Base-by-base conservation (phyloP, 2,329 filamentous ascomycete genomes). In the Alternaria atra region DNA sequence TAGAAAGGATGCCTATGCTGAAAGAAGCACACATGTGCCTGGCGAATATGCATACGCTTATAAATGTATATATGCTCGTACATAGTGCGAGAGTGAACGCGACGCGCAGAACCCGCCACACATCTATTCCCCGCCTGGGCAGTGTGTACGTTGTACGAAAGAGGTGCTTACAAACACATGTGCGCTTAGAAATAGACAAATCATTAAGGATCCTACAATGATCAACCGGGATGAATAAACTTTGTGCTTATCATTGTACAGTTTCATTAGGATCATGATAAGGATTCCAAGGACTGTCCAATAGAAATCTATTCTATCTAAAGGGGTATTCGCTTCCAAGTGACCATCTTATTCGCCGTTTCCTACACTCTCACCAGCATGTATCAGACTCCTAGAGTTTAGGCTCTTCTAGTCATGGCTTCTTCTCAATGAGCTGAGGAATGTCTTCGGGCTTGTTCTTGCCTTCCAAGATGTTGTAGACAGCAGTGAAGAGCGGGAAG, bases 401-500 rank as follows among this genome's bases (percentile, higher is more conserved):
- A 15, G 46, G 30, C 37, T 27, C 52, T 20, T 35, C 15, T n/a
- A 23, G 37, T 40, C 50, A 63, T 56, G 71, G 35, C 66, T 75
- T 77, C n/a, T 72, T 70, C 71, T 81, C 80, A 55, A 82, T 79
- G 50, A 95, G 83, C 58, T 84, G 83, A 25, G 93, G 92, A 71
- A 97, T 93, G 70, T 97, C 91, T 65, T 94, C 88, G 17, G 94
- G 90, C 67, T 89, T 88, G 70, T 89, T 88, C 67, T 87, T 89
- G 63, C 92, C 92, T 70, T 92, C 86, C 46, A 97, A 81, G 70
- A 97, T 94, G 67, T 89, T 83, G 74, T 92, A 89, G 52, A 98
- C 94, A 1, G 93, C 92, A 8, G 93, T 97, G 77, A 99, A 96
- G 6, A 99, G 83, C 20, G 95, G 95, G 78, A 97, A 99, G 52